A percentile compares a stretch with the other conserved stretches of the same genome.
Evolutionary conservation across 2,329 filamentous ascomycete genomes (phyloP).

Genomic region (Chaetomium olivaceum): DNA sequence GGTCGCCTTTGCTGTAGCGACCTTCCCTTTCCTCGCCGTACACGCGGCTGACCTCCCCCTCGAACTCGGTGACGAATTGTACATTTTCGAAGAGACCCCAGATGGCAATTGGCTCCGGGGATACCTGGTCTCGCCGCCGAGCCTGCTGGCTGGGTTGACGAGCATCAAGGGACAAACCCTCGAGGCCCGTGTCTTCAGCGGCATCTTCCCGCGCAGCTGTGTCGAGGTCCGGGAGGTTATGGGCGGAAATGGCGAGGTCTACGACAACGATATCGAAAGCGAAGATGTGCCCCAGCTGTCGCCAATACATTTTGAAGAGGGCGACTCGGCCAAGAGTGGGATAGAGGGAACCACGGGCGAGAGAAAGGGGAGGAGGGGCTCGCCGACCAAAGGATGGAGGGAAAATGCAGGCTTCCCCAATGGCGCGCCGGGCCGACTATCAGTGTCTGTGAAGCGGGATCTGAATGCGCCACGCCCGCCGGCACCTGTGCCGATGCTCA

Average conservation of each 20-base stretch:
- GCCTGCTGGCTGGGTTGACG: slow-evolving; percentile 85
- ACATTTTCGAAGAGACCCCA: slow-evolving; percentile 96
- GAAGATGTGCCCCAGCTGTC: slow-evolving; percentile 39
- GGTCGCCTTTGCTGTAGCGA: slow-evolving; percentile 97
- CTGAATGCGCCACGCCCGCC: slow-evolving; percentile 73
- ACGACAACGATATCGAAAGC: slow-evolving; percentile 47
- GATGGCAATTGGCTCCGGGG: slow-evolving; percentile 92
- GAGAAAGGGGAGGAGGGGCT: slow-evolving; percentile 39
- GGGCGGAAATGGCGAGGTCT: slow-evolving; percentile 65
- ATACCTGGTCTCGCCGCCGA: slow-evolving; percentile 92
- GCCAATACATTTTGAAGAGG: slow-evolving; percentile 35
- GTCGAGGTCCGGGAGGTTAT: slow-evolving; percentile 93
- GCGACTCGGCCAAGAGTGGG: slow-evolving; percentile 58
- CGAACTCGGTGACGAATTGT: slow-evolving; percentile 96
- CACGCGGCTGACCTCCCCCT: slow-evolving; percentile 89
- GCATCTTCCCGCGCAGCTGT: slow-evolving; percentile 92
- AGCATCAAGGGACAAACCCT: slow-evolving; percentile 89
- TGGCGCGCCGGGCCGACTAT: slow-evolving; percentile 46
- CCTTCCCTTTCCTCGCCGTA: slow-evolving; percentile 86
- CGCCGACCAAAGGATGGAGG: slow-evolving; percentile 22
- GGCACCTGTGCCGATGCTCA: slow-evolving; percentile 94
- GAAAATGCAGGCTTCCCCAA: slow-evolving; percentile 38
- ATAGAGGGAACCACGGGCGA: slow-evolving; percentile 41
- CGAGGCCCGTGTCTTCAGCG: slow-evolving; percentile 95
- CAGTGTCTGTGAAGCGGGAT: slow-evolving; percentile 57